Percentiles rank a stretch among this genome's conserved stretches.
Evolutionary conservation across 1,284 basidiomycete species (phyloP).

Genomic region (Ustilago crameri): DNA sequence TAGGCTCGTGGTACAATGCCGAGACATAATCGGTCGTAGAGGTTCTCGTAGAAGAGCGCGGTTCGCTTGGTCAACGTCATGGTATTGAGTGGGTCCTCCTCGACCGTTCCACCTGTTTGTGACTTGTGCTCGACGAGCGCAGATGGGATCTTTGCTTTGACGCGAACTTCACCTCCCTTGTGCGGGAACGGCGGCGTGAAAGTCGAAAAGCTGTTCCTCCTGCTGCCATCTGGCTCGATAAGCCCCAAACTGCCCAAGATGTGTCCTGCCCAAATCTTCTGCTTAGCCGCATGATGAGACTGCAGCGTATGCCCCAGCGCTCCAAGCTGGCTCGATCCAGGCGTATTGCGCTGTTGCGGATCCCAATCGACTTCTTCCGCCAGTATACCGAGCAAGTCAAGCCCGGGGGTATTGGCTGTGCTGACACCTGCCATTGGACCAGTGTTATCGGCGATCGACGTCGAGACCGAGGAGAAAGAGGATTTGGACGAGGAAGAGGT

Average conservation of each 20-base stretch:
- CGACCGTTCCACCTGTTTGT: background rate
- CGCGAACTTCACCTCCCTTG: background rate
- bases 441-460: constrained; percentile 4
- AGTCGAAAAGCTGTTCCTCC: constrained; percentile 15
- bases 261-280: constrained; percentile 38
- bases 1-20: constrained; percentile 52
- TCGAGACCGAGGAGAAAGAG: constrained; percentile 36
- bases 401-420: constrained; percentile 22
- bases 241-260: constrained; percentile 36
- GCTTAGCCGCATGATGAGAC: constrained; percentile 25
- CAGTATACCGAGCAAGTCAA: constrained; percentile 31
- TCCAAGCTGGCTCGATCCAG: constrained; percentile 14
- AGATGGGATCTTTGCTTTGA: background rate
- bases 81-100: constrained; percentile 43
- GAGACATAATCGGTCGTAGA: constrained; percentile 53
- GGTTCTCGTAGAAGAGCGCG: constrained; percentile 57
- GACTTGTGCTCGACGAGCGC: constrained; percentile 2
- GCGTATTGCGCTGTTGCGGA: constrained; percentile 27
- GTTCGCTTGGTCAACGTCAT: constrained; percentile 54
- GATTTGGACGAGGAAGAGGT: constrained; percentile 28
- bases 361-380: constrained; percentile 47
- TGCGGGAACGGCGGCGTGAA: background rate
- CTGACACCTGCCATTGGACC: constrained; percentile 2
- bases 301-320: constrained; percentile 23
- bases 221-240: constrained; percentile 13